Evolutionary conservation across 306 rosid species (phyloP).

Genomic region (Vigna radiata): DNA sequence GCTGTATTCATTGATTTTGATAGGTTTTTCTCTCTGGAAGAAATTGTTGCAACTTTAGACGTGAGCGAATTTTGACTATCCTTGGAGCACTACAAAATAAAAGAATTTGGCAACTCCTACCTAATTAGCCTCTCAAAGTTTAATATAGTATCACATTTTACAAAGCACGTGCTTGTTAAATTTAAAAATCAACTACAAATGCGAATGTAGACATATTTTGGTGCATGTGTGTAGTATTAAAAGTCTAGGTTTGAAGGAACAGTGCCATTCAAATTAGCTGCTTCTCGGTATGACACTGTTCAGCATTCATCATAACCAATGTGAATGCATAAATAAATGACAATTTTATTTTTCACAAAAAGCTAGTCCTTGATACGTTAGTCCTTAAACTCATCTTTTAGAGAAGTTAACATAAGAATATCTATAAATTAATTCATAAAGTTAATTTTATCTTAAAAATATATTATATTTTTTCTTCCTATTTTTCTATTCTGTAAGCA

Average conservation of each 20-base stretch:
- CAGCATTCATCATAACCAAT: conserved; percentile 14
- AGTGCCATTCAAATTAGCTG: conserved; percentile 20
- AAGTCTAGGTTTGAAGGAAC: conserved; percentile 28
- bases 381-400: too few relatives aligned
- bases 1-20: conserved; percentile 37
- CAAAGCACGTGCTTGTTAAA: background rate
- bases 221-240: background rate
- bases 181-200: conserved; percentile 25
- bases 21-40: conserved; percentile 54
- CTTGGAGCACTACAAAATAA: conserved; percentile 62
- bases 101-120: conserved; percentile 22
- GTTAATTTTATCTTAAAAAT: too few relatives aligned
- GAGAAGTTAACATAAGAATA: too few relatives aligned
- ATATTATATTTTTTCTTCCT: too few relatives aligned
- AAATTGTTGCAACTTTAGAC: conserved; percentile 47
- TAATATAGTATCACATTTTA: conserved; percentile 31
- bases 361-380: background rate
- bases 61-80: conserved; percentile 52
- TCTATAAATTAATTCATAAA: too few relatives aligned
- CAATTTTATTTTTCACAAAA: conserved; percentile 23
- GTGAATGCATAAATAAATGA: conserved; percentile 1
- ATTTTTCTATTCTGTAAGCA: too few relatives aligned
- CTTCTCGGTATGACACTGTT: background rate
- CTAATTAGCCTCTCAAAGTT: conserved; percentile 40
- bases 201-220: background rate